These are phyloP conservation scores for Diaporthe amygdali DNA, from an alignment of 2,329 filamentous ascomycete species.

Conservation along the genomic window DNA sequence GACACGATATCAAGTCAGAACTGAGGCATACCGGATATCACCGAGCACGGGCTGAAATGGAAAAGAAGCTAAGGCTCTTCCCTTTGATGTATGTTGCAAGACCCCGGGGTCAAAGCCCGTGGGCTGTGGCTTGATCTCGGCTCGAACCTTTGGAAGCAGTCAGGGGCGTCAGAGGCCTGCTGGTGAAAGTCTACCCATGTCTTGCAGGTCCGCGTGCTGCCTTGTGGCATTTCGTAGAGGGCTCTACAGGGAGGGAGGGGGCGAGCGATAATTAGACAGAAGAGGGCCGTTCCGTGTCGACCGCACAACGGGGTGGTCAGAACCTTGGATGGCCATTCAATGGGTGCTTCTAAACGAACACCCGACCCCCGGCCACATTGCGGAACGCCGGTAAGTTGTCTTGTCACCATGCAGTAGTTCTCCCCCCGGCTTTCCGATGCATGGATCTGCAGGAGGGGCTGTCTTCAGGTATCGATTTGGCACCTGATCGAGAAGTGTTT, in stretches of 20 bases:
- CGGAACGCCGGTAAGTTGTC: neutral
- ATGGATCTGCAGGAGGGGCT: neutral
- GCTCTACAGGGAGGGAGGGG: neutral
- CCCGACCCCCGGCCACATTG: neutral
- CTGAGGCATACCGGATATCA: neutral
- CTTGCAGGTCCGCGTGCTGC: neutral
- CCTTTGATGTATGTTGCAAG: neutral
- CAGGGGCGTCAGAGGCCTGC: neutral
- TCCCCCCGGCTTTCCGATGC: neutral
- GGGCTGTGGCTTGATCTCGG: neutral
- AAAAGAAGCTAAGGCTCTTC: neutral
- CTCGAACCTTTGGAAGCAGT: neutral
- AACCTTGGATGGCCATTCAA: neutral
- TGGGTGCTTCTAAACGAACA: neutral
- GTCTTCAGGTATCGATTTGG: neutral
- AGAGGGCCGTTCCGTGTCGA: constrained; percentile 1
- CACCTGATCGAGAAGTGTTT: neutral
- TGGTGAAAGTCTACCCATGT: neutral
- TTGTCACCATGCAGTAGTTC: neutral
- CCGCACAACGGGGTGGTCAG: neutral
- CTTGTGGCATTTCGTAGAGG: neutral
- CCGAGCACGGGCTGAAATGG: neutral
- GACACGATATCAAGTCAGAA: neutral
- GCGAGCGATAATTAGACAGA: neutral
- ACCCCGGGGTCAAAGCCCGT: neutral